Percentiles rank a stretch among this genome's conserved stretches.
Evolutionary conservation across 768 basidiomycete genomes (phyloP).

Genomic region (Leccinum longicurvipes): DNA sequence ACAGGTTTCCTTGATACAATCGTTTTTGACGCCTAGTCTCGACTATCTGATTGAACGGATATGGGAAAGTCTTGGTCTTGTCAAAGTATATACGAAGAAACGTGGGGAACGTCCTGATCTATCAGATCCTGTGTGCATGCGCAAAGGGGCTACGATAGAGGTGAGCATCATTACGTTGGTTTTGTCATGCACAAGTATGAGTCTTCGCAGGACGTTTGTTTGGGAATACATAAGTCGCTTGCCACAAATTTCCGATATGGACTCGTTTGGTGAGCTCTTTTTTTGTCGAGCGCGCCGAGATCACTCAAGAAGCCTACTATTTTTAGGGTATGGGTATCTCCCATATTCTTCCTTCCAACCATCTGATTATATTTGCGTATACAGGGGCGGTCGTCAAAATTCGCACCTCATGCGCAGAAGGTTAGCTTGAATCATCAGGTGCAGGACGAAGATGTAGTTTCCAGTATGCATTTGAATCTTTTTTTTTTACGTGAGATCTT

Average conservation of each 20-base stretch:
- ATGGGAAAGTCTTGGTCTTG: slow-evolving; percentile 76
- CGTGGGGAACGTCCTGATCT: slow-evolving; percentile 93
- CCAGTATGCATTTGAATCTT: slow-evolving; percentile 52
- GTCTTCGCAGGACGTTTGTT: slow-evolving; percentile 69
- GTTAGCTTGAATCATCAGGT: slow-evolving; percentile 83
- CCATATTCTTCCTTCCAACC: not conserved
- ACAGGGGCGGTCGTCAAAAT: slow-evolving; percentile 92
- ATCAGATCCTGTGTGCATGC: slow-evolving; percentile 83
- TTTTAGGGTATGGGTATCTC: slow-evolving; percentile 24
- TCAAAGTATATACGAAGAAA: slow-evolving; percentile 97
- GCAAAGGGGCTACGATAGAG: slow-evolving; percentile 92
- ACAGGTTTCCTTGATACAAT: slow-evolving; percentile 1
- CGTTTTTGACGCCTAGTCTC: slow-evolving; percentile 40
- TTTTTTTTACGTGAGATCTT: not conserved
- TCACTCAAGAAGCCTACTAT: slow-evolving; percentile 3
- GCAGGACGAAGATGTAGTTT: slow-evolving; percentile 86
- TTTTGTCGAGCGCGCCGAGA: not conserved
- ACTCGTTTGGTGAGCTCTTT: slow-evolving; percentile 73
- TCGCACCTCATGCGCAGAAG: slow-evolving; percentile 91
- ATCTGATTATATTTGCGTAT: not conserved
- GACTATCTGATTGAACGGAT: slow-evolving; percentile 72
- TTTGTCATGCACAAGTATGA: not conserved
- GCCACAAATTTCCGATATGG: slow-evolving; percentile 92
- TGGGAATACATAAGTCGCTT: slow-evolving; percentile 88
- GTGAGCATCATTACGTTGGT: slow-evolving; percentile 32